Evolutionary conservation across 352 stramenopile species (phyloP), one percentile per base, ranked within the genome.

Genomic region (Aphanomyces invadans): DNA sequence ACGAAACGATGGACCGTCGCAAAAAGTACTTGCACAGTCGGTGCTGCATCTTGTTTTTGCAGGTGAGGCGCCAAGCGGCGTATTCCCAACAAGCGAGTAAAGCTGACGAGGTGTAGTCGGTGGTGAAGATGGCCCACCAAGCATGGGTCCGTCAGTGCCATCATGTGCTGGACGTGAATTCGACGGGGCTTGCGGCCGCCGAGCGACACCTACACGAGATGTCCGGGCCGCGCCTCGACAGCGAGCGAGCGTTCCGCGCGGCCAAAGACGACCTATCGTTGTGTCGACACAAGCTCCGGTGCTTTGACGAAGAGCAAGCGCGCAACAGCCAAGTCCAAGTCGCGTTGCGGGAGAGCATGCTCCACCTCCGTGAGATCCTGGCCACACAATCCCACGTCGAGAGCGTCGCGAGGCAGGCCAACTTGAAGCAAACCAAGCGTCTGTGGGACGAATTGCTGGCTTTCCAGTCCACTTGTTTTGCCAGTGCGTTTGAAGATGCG

Each of bases 381-480:
- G 38, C 60, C 15, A 21, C 54, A 19, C 28, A 67, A 17, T 59
- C 38, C n/a, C 17, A 67, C 4, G n/a, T 67, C 19, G 60, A 57
- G 28, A 28, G 29, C 2, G 32, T 25, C 12, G 60, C 60, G n/a
- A 42, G 49, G 17, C 60, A 59, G 31, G 15, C 55, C 11, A 67
- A 57, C 36, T 44, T 56, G 38, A 67, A 67, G 25, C 26, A 31
- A 39, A 67, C 60, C 39, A 67, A 67, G 28, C n/a, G 12, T 21
- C 12, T 67, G 29, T 67, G 60, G 60, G 60, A 67, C 36, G 23
- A 28, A 32, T 31, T 67, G 2, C 42, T 44, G 2, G 19, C 42
- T 1, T 67, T 42, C 36, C 60, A 67, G 31, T 49, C 46, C n/a
- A 44, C 56, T n/a, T 46, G 60, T 26, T 67, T 67, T 44, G 60